Evolutionary conservation across 768 basidiomycete species (phyloP).

Genomic region (Rhizopogon vesiculosus): DNA sequence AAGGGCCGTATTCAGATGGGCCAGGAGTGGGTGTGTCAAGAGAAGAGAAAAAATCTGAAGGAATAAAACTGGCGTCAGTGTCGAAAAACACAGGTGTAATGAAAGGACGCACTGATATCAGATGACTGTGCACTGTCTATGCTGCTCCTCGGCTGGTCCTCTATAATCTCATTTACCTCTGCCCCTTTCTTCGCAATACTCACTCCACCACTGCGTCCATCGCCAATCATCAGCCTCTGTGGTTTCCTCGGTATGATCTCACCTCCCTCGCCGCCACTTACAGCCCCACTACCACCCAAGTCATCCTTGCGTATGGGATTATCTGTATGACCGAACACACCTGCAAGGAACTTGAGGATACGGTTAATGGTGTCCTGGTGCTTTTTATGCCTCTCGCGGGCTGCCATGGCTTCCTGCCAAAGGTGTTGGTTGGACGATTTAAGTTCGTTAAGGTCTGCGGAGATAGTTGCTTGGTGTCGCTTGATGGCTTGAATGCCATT

Average conservation of each 20-base stretch:
- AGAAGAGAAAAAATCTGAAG: constrained; percentile 36
- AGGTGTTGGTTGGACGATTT: constrained; percentile 83
- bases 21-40: constrained; percentile 42
- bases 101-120: constrained; percentile 5
- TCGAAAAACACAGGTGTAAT: background rate
- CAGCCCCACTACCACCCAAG: constrained; percentile 30
- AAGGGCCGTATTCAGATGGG: constrained; percentile 26
- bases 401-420: constrained; percentile 87
- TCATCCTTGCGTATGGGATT: constrained; percentile 33
- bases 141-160: constrained; percentile 33
- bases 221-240: constrained; percentile 68
- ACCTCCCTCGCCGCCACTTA: constrained; percentile 12
- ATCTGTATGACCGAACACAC: constrained; percentile 70
- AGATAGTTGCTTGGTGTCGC: constrained; percentile 89
- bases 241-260: constrained; percentile 38
- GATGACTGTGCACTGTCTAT: constrained; percentile 21
- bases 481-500: constrained; percentile 84
- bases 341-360: constrained; percentile 91
- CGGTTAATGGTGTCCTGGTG: constrained; percentile 96
- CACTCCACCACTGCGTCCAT: constrained; percentile 26
- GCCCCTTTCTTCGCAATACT: constrained; percentile 23
- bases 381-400: constrained; percentile 79
- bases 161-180: constrained; percentile 32
- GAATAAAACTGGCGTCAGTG: constrained; percentile 1
- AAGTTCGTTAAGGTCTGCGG: constrained; percentile 81